Evolutionary conservation across 352 stramenopile genomes (phyloP), one percentile per base, ranked within the genome.

Genomic region (Phytopythium cucurbitacearum): DNA sequence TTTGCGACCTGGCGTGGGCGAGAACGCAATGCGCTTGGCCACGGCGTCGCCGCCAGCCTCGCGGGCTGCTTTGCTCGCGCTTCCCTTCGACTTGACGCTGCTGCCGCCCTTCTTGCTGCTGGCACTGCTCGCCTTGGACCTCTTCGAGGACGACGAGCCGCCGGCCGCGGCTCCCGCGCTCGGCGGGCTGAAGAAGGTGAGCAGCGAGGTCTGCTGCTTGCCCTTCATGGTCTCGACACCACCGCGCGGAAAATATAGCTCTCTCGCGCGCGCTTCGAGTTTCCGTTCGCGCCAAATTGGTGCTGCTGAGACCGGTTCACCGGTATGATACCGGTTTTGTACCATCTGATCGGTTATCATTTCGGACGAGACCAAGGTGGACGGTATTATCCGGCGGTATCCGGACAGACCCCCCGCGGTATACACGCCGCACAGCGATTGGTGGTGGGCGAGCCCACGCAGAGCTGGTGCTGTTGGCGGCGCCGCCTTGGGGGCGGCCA

Each of bases 151-250:
- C 15, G 61, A 62, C 16, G 64, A 54, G 15, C 46, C 60, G 37
- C 61, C 59, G 44, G 71, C 49, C 1, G 59, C 71, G 21, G 21
- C 21, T 1, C 21, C 21, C 21, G 21, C 21, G 37, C 62, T 70
- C 34, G 78, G 79, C 54, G 83, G 79, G 42, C 80, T 91, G 66
- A 94, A 94, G 80, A 94, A 94, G 67, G 65, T 89, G 57, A 94
- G 71, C 54, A 94, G 60, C 46, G 80, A 85, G 63, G 85, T 88
- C 70, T 94, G 82, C 57, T 84, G 72, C 69, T 79, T 82, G 48
- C 48, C 11, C 48, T 44, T 44, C 37, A 62, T 67, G 21, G 57
- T 47, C 40, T 59, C 8, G 38, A 9, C 38, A 41, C 38, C 38
- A 1, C 8, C 38, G 38, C 38, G 47, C 47, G 33, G 9, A 7